Conservation (phyloP, 371 early-diverging fungal genomes). For the Mucor irregularis region DNA sequence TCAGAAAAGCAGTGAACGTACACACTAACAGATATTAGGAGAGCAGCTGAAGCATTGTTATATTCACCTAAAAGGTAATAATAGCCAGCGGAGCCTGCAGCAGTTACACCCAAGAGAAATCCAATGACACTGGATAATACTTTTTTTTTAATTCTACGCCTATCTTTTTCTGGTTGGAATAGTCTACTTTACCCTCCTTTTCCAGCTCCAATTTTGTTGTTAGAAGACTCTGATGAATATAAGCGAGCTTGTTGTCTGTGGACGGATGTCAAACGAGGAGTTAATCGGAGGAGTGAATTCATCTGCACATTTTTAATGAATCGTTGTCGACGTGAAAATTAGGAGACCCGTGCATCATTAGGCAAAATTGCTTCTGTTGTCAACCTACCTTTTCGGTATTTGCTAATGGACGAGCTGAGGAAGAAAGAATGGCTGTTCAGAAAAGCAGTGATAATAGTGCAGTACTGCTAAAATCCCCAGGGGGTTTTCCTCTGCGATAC, state of each 20-base stretch:
- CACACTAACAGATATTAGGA: constrained; percentile 73
- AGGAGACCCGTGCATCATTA: too few relatives aligned
- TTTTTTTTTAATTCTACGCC: background rate
- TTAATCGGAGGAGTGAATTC: constrained; percentile 31
- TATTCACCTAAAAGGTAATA: constrained; percentile 83
- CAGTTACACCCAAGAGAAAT: constrained; percentile 46
- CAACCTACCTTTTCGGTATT: too few relatives aligned
- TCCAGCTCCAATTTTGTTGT: constrained; percentile 26
- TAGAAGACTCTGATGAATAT: constrained; percentile 13
- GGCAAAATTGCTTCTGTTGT: too few relatives aligned
- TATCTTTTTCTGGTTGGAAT: background rate
- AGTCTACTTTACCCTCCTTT: constrained; percentile 28
- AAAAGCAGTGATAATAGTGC: too few relatives aligned
- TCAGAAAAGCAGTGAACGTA: too few relatives aligned
- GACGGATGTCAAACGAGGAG: constrained; percentile 18
- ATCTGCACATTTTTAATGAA: too few relatives aligned
- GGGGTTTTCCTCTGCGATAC: too few relatives aligned
- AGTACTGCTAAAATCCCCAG: too few relatives aligned
- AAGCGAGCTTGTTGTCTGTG: constrained; percentile 3
- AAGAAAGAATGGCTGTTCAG: too few relatives aligned
- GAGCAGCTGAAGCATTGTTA: constrained; percentile 67
- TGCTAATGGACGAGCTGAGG: too few relatives aligned
- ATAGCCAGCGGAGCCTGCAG: constrained; percentile 78
- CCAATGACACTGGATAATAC: constrained; percentile 49
- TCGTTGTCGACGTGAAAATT: too few relatives aligned